Percentiles rank a stretch among this genome's conserved stretches.
Evolutionary conservation across 148 eudicot species (phyloP).

Genomic region (Talinum fruticosum): DNA sequence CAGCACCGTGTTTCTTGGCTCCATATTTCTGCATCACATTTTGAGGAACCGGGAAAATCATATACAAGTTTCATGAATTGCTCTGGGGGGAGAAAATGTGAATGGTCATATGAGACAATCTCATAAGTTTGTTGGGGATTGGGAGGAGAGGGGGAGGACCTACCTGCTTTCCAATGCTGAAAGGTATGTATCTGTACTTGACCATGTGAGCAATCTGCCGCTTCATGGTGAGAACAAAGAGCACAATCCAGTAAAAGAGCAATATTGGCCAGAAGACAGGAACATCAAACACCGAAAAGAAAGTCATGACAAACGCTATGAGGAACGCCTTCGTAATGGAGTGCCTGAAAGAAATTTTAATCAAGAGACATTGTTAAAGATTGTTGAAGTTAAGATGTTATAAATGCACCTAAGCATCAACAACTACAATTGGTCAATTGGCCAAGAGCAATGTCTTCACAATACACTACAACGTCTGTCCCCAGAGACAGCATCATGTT

Average conservation of each 20-base stretch:
- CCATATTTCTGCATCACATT: conserved; percentile 51
- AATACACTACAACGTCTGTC: background rate
- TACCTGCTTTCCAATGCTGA: conserved; percentile 84
- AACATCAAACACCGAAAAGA: conserved; percentile 56
- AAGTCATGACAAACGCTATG: conserved; percentile 54
- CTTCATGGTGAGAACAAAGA: conserved; percentile 83
- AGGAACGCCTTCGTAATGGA: conserved; percentile 63
- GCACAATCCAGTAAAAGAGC: conserved; percentile 61
- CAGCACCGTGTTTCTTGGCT: conserved; percentile 47
- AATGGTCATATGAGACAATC: background rate
- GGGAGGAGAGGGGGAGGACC: conserved; percentile 6
- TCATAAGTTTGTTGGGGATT: background rate
- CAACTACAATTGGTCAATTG: background rate
- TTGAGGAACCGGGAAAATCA: conserved; percentile 1
- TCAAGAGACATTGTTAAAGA: background rate
- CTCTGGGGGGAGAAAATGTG: background rate
- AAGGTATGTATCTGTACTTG: conserved; percentile 80
- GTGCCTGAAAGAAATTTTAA: conserved; percentile 46
- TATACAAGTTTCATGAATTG: background rate
- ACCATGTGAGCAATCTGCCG: conserved; percentile 91
- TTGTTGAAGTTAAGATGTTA: background rate
- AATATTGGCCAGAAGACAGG: conserved; percentile 76
- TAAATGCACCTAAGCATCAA: background rate
- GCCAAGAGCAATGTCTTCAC: too few relatives aligned
- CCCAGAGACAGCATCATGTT: background rate